These are phyloP conservation scores for Bromus sterilis DNA, from an alignment of 176 grass and related monocot genomes.

Conservation along the genomic window DNA sequence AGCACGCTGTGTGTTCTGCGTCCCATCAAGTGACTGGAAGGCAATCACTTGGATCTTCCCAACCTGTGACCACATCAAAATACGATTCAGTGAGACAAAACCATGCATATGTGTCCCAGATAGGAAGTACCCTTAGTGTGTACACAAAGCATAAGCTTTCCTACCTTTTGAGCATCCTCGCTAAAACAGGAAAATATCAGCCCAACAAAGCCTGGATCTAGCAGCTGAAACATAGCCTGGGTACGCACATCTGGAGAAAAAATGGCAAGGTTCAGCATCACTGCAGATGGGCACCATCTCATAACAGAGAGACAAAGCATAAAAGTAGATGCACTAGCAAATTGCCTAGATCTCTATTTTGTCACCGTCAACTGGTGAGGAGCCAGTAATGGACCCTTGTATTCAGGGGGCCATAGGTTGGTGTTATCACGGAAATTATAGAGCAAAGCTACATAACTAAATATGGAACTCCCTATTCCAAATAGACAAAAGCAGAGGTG, in stretches of 20 bases:
- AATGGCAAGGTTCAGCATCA: not conserved
- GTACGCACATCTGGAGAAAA: conserved; percentile 85
- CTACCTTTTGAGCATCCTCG: conserved; percentile 85
- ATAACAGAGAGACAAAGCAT: not conserved
- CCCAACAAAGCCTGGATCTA: conserved; percentile 82
- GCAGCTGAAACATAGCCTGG: conserved; percentile 89
- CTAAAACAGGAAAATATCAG: conserved; percentile 97
- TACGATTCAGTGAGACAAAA: conserved; percentile 2
- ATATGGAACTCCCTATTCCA: not conserved
- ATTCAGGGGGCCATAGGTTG: not conserved
- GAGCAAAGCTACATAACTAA: conserved; percentile 16
- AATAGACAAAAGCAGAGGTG: not conserved
- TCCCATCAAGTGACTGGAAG: conserved; percentile 75
- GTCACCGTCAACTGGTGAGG: not conserved
- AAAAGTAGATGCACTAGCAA: conserved; percentile 11
- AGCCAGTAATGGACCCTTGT: not conserved
- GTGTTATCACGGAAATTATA: not conserved
- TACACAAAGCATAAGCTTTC: not conserved
- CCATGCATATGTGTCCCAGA: not conserved
- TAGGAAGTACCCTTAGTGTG: not conserved
- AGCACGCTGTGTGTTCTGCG: conserved; percentile 39
- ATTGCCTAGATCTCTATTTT: not conserved
- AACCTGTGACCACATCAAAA: conserved; percentile 38
- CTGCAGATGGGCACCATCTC: not conserved
- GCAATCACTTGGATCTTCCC: conserved; percentile 95